Evolutionary conservation across 2,329 filamentous ascomycete species (phyloP), one percentile per base, ranked within the genome.

Genomic region (Zasmidium cellare): DNA sequence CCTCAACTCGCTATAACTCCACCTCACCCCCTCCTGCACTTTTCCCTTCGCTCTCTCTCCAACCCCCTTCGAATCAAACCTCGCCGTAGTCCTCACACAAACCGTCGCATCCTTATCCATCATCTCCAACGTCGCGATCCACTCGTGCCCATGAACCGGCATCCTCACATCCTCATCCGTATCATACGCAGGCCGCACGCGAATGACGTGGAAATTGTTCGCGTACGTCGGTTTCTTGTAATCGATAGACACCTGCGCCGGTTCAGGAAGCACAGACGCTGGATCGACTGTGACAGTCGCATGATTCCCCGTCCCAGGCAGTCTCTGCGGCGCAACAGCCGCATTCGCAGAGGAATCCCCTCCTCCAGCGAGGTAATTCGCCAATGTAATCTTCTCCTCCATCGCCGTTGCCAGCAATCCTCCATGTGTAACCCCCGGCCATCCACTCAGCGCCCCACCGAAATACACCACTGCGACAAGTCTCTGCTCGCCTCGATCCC

Each of bases 351-450:
- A 57, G 11, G 41, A 51, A 16, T 58, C 51, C 6, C 45, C 53
- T 1, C 58, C 59, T 9, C 64, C 44, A 2, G 62, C 86, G 78
- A 67, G 85, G 82, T 64, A 87, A 74, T 66, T 83, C 81, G 84
- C 86, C 46, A 87, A 79, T n/a, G 85, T 85, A 60, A 90, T 78
- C 52, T 81, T 83, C 76, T 92, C 89, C 71, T 90, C 84, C 38
- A 92, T 74, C 2, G 90, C 72, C 0, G 86, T 91, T 7, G 86
- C 87, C 50, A 89, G 79, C 6, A 82, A 79, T 14, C 89, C 89
- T 55, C 89, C 89, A 75, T 93, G 89, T 52, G 86, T 84, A 44
- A 89, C 79, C 12, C 83, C 82, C 1, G 89, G 89, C 87, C 88
- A 92, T 3, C 90, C 89, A 49, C 81, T 78, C 19, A 88, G 69